A percentile compares a stretch with the other conserved stretches of the same genome.
phyloP scores from a whole-genome alignment of 768 basidiomycete species.

The Suillus decipiens region DNA sequence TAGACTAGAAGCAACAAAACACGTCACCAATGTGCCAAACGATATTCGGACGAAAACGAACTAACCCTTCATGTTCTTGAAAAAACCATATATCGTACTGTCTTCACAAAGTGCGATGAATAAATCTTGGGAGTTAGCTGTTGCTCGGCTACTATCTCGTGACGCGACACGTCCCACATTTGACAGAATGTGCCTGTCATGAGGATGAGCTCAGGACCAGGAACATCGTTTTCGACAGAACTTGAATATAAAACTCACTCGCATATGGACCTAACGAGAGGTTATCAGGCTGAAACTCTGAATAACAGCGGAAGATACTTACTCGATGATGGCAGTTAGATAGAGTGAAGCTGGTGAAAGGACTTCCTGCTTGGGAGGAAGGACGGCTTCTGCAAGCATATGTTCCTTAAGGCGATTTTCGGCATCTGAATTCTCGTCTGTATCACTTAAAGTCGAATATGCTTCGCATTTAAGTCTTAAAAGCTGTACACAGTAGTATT shows the following conservation, averaged over 20 bases:
- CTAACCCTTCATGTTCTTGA: constrained; percentile 85
- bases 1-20: constrained; percentile 53
- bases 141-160: constrained; percentile 78
- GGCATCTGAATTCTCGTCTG: constrained; percentile 70
- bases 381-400: constrained; percentile 52
- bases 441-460: constrained; percentile 82
- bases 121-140: constrained; percentile 77
- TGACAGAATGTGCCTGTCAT: constrained; percentile 73
- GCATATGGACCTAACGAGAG: constrained; percentile 68
- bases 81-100: constrained; percentile 79
- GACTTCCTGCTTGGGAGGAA: constrained; percentile 53
- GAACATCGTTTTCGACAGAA: constrained; percentile 9
- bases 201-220: constrained; percentile 14
- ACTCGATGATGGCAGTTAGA: constrained; percentile 93
- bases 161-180: constrained; percentile 84
- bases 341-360: constrained; percentile 85
- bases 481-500: constrained; percentile 45
- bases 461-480: constrained; percentile 86
- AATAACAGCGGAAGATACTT: constrained; percentile 39
- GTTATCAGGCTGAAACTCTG: constrained; percentile 28
- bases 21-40: constrained; percentile 21
- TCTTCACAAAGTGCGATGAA: constrained; percentile 92
- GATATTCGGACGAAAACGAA: constrained; percentile 7
- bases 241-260: constrained; percentile 56
- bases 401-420: constrained; percentile 64